Base-by-base conservation (phyloP, 768 basidiomycete species). In the Xanthoconium stramineum region DNA sequence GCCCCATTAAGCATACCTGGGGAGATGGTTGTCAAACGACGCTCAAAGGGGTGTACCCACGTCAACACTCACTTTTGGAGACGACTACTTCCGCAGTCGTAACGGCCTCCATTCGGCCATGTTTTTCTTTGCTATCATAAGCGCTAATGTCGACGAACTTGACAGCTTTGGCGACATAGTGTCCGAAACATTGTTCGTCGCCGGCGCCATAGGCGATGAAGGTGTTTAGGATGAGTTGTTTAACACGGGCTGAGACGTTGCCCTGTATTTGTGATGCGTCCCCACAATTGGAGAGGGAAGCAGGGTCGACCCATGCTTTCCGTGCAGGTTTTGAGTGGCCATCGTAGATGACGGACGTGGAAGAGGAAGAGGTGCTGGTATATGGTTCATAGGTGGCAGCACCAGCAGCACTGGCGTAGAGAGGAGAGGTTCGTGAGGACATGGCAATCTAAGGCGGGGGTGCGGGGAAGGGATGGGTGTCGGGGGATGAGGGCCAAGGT, bases 1-100 rank as follows among this genome's bases (percentile, higher is more conserved):
- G 85, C 85, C 13, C 87, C 87, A 61, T 89, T 90, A 33, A 89
- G 74, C 85, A 88, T 88, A 54, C 80, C 87, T 86, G 20, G 58
- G n/a, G 8, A 9, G 45, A 37, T 19, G 40, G 14, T 12, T 17
- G 55, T 62, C 45, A 62, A 57, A 47, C 14, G 43, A 55, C 7
- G 5, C 20, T 5, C 29, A n/a, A 9, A 13, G n/a, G 1, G 6
- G 28, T 29, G 1, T 24, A 13, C 40, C 35, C 6, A 30, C 4
- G 32, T 15, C 9, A 52, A 46, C 1, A 67, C 83, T 32, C 66
- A 84, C 86, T 77, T 74, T 84, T 84, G 50, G 78, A 77, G 45
- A 88, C 83, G 47, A 77, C 70, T 11, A 88, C 73, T 65, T 89
- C 88, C 5, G 84, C 83, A 9, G 81, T 72, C 20, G 84, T 83